Percentiles rank a stretch among this genome's conserved stretches.
Conservation (phyloP, 352 stramenopile species). For the Phytopythium sindhum region DNA sequence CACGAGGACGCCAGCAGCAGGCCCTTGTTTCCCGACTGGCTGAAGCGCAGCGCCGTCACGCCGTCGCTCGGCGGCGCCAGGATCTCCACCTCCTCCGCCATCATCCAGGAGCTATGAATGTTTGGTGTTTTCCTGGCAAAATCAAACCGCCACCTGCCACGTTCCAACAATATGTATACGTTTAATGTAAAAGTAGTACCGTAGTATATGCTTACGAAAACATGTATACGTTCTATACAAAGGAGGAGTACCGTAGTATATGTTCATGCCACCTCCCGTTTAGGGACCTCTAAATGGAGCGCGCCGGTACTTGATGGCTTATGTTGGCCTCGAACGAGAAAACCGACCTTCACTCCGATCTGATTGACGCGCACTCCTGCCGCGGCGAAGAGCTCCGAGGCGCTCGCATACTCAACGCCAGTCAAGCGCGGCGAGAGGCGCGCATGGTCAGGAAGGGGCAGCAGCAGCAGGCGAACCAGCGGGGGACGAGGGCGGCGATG, state of each 20-base stretch:
- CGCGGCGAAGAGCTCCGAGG: neutral
- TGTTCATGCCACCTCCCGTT: too few relatives aligned
- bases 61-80: slow-evolving; percentile 77
- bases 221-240: too few relatives aligned
- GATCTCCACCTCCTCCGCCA: slow-evolving; percentile 45
- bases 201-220: too few relatives aligned
- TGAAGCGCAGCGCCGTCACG: slow-evolving; percentile 82
- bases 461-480: neutral
- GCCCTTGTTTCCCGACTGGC: slow-evolving; percentile 31
- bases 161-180: too few relatives aligned
- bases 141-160: too few relatives aligned
- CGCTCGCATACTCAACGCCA: neutral
- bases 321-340: neutral
- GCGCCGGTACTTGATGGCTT: too few relatives aligned
- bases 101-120: neutral
- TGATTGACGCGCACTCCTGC: neutral
- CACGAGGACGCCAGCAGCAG: slow-evolving; percentile 77
- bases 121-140: neutral
- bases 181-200: too few relatives aligned
- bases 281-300: too few relatives aligned
- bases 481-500: neutral
- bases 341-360: neutral
- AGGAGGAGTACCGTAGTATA: too few relatives aligned
- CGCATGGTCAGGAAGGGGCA: neutral
- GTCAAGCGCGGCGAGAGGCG: neutral